Percentiles rank a stretch among this genome's conserved stretches.
phyloP scores from a whole-genome alignment of 2,329 filamentous ascomycete species.

The Fusarium sp. region DNA sequence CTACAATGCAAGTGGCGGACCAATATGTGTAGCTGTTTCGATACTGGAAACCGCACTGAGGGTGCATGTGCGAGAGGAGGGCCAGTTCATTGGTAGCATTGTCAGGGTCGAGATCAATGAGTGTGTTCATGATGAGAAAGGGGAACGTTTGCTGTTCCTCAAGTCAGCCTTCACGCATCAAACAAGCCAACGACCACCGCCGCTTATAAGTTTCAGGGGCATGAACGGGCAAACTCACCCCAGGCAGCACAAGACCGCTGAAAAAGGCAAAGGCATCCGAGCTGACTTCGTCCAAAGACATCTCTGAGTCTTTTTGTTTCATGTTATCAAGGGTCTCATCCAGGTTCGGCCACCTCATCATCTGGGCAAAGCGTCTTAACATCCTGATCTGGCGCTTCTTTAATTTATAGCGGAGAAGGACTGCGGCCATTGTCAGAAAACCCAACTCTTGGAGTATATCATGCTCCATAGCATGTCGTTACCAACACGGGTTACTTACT shows the following conservation, averaged over 20 bases:
- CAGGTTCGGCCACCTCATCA: constrained; percentile 83
- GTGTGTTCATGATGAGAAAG: constrained; percentile 82
- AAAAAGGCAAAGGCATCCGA: constrained; percentile 84
- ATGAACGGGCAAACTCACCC: constrained; percentile 58
- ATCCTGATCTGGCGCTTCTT: constrained; percentile 77
- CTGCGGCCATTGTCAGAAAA: constrained; percentile 40
- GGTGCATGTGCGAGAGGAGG: constrained; percentile 75
- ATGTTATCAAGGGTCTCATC: constrained; percentile 72
- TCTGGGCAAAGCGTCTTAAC: constrained; percentile 75
- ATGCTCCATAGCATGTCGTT: not conserved
- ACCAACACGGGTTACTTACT: constrained; percentile 50
- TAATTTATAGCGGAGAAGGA: constrained; percentile 73
- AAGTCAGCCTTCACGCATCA: constrained; percentile 18
- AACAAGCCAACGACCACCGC: not conserved
- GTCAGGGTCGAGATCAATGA: constrained; percentile 81
- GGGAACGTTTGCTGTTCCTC: constrained; percentile 68
- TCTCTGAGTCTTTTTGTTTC: constrained; percentile 69
- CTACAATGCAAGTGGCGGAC: constrained; percentile 78
- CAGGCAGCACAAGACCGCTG: constrained; percentile 78
- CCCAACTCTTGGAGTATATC: not conserved
- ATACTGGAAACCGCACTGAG: constrained; percentile 81
- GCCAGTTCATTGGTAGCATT: constrained; percentile 73
- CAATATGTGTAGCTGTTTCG: constrained; percentile 81
- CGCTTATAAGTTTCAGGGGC: not conserved
- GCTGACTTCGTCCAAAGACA: constrained; percentile 69